phyloP scores from a whole-genome alignment of 192 early-diverging fungal genomes.

The Allomyces javanicus region DNA sequence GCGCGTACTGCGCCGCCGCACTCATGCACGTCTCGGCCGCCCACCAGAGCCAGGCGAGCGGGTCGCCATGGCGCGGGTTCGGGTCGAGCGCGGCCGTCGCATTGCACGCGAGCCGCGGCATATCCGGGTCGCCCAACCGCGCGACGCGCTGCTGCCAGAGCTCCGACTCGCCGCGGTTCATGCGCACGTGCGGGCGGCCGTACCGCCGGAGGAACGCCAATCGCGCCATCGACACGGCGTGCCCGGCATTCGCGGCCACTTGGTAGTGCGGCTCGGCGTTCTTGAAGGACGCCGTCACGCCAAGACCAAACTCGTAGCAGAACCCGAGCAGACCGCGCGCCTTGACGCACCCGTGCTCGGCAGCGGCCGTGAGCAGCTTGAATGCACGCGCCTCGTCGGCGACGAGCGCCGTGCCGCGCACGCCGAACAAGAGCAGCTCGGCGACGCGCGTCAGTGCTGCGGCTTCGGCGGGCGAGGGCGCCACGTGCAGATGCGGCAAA shows the following conservation, averaged over 20 bases:
- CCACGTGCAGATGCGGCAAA: too few species aligned
- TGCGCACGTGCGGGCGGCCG: conserved; percentile 54
- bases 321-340: conserved; percentile 52
- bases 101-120: not conserved
- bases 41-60: conserved; percentile 39
- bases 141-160: conserved; percentile 44
- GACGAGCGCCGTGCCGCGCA: too few species aligned
- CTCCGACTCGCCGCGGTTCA: conserved; percentile 62
- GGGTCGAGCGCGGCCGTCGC: not conserved
- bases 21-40: conserved; percentile 35
- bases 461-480: too few species aligned
- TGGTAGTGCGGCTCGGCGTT: conserved; percentile 46
- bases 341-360: not conserved
- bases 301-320: conserved; percentile 71
- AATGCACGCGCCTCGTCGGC: too few species aligned
- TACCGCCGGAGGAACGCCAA: conserved; percentile 59
- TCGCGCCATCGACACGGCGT: conserved; percentile 46
- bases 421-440: too few species aligned
- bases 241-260: conserved; percentile 31
- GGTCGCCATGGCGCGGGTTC: conserved; percentile 2
- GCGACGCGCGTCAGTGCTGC: too few species aligned
- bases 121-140: conserved; percentile 19
- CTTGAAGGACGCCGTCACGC: conserved; percentile 34
- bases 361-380: too few species aligned
- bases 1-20: conserved; percentile 40